Conservation (phyloP, 2,329 filamentous ascomycete species). For the Claviceps cyperi region DNA sequence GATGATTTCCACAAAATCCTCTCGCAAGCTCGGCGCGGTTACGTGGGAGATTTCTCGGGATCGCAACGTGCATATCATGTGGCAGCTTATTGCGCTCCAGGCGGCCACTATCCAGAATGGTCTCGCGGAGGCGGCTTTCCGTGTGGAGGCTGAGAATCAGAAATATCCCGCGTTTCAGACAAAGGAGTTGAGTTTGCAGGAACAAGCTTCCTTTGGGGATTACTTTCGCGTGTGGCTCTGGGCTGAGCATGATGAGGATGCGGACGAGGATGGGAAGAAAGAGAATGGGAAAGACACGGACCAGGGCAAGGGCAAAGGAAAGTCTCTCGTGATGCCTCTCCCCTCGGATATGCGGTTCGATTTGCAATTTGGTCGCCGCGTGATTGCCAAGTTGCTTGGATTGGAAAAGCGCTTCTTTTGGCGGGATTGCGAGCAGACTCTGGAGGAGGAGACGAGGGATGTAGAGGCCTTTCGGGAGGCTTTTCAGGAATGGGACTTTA, state of each 20-base stretch:
- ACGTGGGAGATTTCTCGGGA: slow-evolving; percentile 84
- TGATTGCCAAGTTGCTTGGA: slow-evolving; percentile 74
- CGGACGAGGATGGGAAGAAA: too few relatives aligned
- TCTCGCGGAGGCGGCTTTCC: slow-evolving; percentile 77
- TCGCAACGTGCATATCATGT: slow-evolving; percentile 75
- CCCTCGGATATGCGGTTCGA: slow-evolving; percentile 65
- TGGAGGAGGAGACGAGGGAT: slow-evolving; percentile 66
- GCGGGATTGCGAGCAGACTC: slow-evolving; percentile 67
- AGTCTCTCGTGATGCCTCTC: slow-evolving; percentile 58
- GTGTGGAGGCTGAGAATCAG: slow-evolving; percentile 69
- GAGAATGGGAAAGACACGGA: too few relatives aligned
- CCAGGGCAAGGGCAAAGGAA: slow-evolving; percentile 37
- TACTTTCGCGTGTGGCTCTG: slow-evolving; percentile 79
- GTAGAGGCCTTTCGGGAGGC: slow-evolving; percentile 64
- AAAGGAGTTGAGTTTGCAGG: slow-evolving; percentile 34
- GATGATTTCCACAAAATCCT: slow-evolving; percentile 50
- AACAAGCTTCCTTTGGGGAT: slow-evolving; percentile 38
- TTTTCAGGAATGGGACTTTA: slow-evolving; percentile 82
- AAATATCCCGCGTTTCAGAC: slow-evolving; percentile 36
- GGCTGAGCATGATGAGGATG: slow-evolving; percentile 25
- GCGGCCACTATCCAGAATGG: slow-evolving; percentile 52
- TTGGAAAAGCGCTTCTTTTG: slow-evolving; percentile 69
- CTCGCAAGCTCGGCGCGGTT: slow-evolving; percentile 58
- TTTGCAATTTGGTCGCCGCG: slow-evolving; percentile 75
- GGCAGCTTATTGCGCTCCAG: slow-evolving; percentile 78